phyloP scores from a whole-genome alignment of 148 eudicot genomes.

The Fallopia convolvulus region DNA sequence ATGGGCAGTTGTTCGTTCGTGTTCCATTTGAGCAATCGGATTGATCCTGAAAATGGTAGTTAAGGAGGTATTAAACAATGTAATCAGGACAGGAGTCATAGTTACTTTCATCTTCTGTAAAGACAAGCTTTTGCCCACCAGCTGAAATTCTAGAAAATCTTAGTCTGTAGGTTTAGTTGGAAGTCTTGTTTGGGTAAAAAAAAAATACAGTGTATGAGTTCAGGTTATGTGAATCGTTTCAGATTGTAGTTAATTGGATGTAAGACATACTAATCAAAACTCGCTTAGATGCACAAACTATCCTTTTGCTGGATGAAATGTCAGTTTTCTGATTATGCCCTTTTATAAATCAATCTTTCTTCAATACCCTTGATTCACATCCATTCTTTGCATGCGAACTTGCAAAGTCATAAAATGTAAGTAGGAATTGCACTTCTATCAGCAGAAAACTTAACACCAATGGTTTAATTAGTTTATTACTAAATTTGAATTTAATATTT shows the following conservation, averaged over 20 bases:
- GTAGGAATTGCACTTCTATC: no score
- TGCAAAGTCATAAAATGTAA: no score
- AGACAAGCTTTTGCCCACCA: background rate
- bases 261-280: conserved; percentile 2
- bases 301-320: background rate
- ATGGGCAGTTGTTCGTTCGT: conserved; percentile 85
- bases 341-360: no score
- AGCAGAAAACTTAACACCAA: no score
- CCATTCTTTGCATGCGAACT: no score
- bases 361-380: no score
- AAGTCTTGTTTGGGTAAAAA: background rate
- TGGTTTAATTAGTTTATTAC: no score
- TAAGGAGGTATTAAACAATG: background rate
- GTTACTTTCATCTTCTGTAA: background rate
- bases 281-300: background rate
- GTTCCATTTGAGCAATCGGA: conserved; percentile 47
- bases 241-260: conserved; percentile 3
- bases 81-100: background rate
- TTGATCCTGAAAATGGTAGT: background rate
- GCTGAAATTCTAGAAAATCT: background rate
- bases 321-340: background rate
- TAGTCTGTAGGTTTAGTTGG: conserved; percentile 5
- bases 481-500: no score
- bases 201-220: background rate
- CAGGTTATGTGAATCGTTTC: background rate